Evolutionary conservation across 2,329 filamentous ascomycete genomes (phyloP), one percentile per base, ranked within the genome.

Genomic region (Lachnellula cervina): DNA sequence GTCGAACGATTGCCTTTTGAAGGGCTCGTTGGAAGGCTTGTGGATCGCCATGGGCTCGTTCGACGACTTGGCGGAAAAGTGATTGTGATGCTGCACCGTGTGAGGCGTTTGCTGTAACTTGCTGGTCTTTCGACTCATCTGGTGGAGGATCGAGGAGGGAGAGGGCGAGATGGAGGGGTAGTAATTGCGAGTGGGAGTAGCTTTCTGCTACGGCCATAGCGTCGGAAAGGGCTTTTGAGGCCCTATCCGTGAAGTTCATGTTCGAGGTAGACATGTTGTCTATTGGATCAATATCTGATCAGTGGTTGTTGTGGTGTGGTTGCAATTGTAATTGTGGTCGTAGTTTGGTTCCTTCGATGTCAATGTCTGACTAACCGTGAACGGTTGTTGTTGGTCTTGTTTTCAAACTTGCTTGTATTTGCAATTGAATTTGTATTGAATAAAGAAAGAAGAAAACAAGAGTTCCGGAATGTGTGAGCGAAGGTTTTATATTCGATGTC

Each of bases 11-110:
- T 19, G 80, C 81, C 80, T 95, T 97, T 80, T 97, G 97, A 67
- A 99, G 81, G 13, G 90, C 80, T 66, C 94, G 84, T 69, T 96
- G 90, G 66, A 97, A 87, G 43, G 88, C 78, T 73, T 97, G 93
- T 49, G 89, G 82, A 71, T 99, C 94, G 68, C 94, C 94, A 74
- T 95, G 89, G 49, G 94, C 93, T 68, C 89, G 85, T 74, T 99
- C 93, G 59, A 99, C 80, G 55, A 97, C 93, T 74, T 99, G 94
- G 63, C 90, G 86, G 78, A 97, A 95, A 52, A 99, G 83, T n/a
- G 92, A 90, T 63, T 79, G 76, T 17, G 80, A 76, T 23, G 83
- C 74, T 32, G 80, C 76, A 13, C 75, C 80, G 52, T 88, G 80
- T 25, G 87, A 83, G 5, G 80, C 79, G 69, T 93, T 90, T 49